Evolutionary conservation across 73 alveolate species (phyloP).

Genomic region (Paramecium bursaria): DNA sequence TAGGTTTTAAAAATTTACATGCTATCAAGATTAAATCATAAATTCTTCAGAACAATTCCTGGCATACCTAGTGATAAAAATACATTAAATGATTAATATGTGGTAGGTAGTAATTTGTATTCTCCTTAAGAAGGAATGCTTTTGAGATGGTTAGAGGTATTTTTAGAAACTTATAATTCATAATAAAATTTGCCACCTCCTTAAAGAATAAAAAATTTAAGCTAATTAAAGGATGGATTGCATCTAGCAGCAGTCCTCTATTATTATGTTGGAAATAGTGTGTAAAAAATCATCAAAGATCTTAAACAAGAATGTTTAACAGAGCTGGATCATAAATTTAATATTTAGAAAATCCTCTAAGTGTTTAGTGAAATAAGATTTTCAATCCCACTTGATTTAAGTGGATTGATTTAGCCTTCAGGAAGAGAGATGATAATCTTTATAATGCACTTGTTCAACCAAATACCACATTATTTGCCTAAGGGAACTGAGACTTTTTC

Average conservation of each 20-base stretch:
- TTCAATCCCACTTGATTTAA: conserved; percentile 78
- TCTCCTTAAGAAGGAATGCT: conserved; percentile 91
- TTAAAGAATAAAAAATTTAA: conserved; percentile 80
- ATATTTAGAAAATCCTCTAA: conserved; percentile 82
- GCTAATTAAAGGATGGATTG: conserved; percentile 83
- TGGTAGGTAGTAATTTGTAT: conserved; percentile 90
- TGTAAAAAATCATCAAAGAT: conserved; percentile 70
- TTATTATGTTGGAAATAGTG: conserved; percentile 80
- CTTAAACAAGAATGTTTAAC: conserved; percentile 75
- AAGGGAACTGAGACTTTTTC: conserved; percentile 95
- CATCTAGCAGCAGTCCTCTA: conserved; percentile 80
- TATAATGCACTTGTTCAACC: conserved; percentile 87
- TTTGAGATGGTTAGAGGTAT: conserved; percentile 93
- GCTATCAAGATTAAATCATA: conserved; percentile 93
- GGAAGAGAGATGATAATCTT: conserved; percentile 96
- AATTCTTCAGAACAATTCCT: conserved; percentile 87
- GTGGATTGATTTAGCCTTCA: conserved; percentile 90
- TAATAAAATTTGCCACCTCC: conserved; percentile 80
- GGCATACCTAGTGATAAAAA: conserved; percentile 90
- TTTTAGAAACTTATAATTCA: conserved; percentile 63
- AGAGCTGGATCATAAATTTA: conserved; percentile 78
- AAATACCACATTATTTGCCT: conserved; percentile 95
- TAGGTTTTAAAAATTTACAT: conserved; percentile 92
- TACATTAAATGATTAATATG: conserved; percentile 78
- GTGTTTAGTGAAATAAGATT: conserved; percentile 87